Evolutionary conservation across 2,329 filamentous ascomycete species (phyloP), one percentile per base, ranked within the genome.

Genomic region (Cladophialophora yegresii): DNA sequence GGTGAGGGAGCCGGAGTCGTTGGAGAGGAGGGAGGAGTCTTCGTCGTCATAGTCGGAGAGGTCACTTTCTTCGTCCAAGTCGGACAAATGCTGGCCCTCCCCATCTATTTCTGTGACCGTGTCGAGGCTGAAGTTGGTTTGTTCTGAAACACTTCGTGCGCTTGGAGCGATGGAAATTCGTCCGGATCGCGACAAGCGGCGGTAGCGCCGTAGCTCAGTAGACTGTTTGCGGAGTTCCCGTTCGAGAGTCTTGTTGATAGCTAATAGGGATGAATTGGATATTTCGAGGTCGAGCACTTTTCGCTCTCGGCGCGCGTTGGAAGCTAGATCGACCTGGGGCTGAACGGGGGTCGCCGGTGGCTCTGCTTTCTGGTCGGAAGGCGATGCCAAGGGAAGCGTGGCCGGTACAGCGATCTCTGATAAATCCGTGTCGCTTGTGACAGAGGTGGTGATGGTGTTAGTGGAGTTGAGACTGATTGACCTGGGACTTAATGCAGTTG

Each of bases 231-330:
- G 87, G 72, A 99, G 84, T 74, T 98, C 92, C 26, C 92, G 86
- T 78, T 99, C 95, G 0, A 99, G 80, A 0, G 92, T 95, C 59
- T 93, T 85, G 74, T 99, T 99, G 78, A 99, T 98, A 47, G 95
- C 95, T 62, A 96, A 85, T 2, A 99, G 83, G 1, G 93, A 97
- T 0, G 92, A 95, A 73, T 99, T 99, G 61, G 90, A 96, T 68
- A 99, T 99, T 75, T 99, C 92, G 5, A 99, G 81, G 75, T 99
- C 95, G 70, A 98, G 85, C 0, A 99, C 93, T 79, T 98, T 99
- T 66, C 95, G 87, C 77, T 98, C 95, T 40, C 92, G 86, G 32
- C 95, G 86, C 13, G 95, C 95, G 74, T 92, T 95, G n/a, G 89
- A 85, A 10, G 95, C 92, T 6, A 92, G 82, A 65, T 96, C 92